A percentile compares a stretch with the other conserved stretches of the same genome.
phyloP scores from a whole-genome alignment of 441 rosid genomes.

The Kokia cookei region DNA sequence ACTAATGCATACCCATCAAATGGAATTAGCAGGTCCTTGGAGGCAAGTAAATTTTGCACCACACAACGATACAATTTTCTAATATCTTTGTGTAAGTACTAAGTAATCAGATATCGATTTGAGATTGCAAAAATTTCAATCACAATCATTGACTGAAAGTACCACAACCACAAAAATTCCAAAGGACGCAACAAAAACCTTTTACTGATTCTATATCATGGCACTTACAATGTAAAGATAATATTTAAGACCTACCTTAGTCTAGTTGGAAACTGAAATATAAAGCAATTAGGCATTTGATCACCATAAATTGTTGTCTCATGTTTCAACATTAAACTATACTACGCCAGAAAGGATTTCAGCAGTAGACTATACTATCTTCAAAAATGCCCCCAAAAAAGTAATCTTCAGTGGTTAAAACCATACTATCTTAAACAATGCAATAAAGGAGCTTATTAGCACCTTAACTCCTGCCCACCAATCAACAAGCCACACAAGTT shows the following conservation, averaged over 20 bases:
- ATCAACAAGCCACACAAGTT: constrained; percentile 69
- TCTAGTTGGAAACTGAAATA: background rate
- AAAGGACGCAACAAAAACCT: background rate
- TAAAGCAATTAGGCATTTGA: background rate
- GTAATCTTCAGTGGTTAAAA: background rate
- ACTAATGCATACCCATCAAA: background rate
- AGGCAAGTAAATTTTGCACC: background rate
- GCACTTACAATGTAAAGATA: background rate
- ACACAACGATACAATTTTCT: background rate
- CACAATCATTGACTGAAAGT: background rate
- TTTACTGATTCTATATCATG: background rate
- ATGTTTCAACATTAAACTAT: background rate
- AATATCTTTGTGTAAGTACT: background rate
- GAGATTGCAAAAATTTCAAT: background rate
- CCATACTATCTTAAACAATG: background rate
- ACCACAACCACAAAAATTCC: background rate
- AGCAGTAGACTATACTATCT: background rate
- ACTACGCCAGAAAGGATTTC: background rate
- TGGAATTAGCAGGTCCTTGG: background rate
- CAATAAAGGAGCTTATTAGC: background rate
- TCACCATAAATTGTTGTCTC: background rate
- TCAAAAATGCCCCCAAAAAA: background rate
- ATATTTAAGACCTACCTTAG: background rate
- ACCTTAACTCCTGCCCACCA: constrained; percentile 89
- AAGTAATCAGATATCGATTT: background rate